phyloP scores from a whole-genome alignment of 257 asterid species.

The Jasminum sambac region DNA sequence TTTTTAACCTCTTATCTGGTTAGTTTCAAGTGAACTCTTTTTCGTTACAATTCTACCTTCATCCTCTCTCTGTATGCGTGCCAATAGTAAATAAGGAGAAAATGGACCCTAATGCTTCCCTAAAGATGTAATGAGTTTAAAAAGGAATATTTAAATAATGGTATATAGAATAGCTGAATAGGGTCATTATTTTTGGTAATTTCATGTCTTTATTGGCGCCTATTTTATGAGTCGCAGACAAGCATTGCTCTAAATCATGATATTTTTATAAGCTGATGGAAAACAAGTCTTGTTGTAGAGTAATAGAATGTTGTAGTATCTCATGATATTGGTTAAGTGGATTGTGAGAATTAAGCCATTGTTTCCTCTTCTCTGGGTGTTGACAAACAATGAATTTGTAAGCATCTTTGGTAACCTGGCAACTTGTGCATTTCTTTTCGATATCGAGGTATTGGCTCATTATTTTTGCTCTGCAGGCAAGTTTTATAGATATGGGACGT shows the following conservation, averaged over 20 bases:
- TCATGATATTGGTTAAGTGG: not conserved
- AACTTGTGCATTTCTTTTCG: not conserved
- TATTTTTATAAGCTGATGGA: not conserved
- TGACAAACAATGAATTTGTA: not conserved
- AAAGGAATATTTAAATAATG: not conserved
- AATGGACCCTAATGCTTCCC: not conserved
- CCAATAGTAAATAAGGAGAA: not conserved
- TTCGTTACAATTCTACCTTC: not conserved
- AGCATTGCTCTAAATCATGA: not conserved
- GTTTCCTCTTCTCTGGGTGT: not conserved
- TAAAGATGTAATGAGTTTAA: not conserved
- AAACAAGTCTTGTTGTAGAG: not conserved
- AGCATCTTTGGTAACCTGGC: not conserved
- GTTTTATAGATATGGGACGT: constrained; percentile 48
- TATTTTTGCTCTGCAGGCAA: constrained; percentile 3
- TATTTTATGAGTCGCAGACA: not conserved
- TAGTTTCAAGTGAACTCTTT: not conserved
- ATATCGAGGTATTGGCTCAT: constrained; percentile 8
- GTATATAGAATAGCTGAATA: not conserved
- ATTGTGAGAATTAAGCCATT: not conserved
- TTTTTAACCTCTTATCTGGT: not conserved
- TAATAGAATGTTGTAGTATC: not conserved
- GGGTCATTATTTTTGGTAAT: not conserved
- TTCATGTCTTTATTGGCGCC: not conserved
- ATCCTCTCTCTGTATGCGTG: not conserved